Conservation (phyloP, 208 protist genomes). For the Leishmania arabica region DNA sequence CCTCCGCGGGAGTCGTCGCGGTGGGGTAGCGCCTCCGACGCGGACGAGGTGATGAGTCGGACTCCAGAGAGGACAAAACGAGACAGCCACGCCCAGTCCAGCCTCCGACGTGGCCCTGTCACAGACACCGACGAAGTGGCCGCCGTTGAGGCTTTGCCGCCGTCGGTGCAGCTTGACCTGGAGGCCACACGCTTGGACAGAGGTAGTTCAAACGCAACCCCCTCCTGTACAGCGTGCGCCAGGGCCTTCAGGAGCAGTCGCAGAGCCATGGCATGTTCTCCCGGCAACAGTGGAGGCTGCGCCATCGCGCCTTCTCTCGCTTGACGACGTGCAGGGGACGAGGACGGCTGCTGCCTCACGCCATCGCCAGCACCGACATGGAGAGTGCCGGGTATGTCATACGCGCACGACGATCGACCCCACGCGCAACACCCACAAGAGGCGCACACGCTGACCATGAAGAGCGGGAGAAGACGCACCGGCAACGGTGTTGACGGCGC, state of each 20-base stretch:
- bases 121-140: background rate
- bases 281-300: slow-evolving; percentile 6
- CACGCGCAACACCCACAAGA: slow-evolving; percentile 21
- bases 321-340: background rate
- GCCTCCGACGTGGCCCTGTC: background rate
- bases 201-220: background rate
- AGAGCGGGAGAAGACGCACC: slow-evolving; percentile 2
- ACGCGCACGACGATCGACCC: slow-evolving; percentile 27
- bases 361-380: background rate
- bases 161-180: background rate
- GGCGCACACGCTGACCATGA: slow-evolving; percentile 18
- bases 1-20: background rate
- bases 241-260: slow-evolving; percentile 30
- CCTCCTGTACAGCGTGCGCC: slow-evolving; percentile 10
- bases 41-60: slow-evolving; percentile 5
- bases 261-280: slow-evolving; percentile 29
- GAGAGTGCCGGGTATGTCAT: background rate
- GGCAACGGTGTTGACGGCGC: background rate
- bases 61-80: slow-evolving; percentile 26
- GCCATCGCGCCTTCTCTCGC: background rate
- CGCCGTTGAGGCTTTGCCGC: background rate
- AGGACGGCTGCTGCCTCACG: background rate
- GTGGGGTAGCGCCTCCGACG: background rate
- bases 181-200: background rate
- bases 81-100: slow-evolving; percentile 35